A percentile compares a stretch with the other conserved stretches of the same genome.
phyloP scores from a whole-genome alignment of 345 rosid species.

The Eucalyptus leucophloia region DNA sequence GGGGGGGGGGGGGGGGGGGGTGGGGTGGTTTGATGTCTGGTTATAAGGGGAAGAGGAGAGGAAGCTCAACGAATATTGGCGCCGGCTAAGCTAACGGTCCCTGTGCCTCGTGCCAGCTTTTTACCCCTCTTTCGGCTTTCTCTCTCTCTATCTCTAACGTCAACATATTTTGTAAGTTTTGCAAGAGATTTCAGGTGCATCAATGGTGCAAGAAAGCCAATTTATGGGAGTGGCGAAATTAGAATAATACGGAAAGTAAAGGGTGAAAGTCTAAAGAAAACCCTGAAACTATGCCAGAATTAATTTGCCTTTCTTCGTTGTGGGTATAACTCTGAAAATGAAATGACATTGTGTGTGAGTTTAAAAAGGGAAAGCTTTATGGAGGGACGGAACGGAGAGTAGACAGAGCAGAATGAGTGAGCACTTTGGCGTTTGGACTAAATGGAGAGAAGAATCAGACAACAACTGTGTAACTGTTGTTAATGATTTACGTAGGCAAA shows the following conservation, averaged over 20 bases:
- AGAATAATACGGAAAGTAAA: neutral
- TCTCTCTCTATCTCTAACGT: neutral
- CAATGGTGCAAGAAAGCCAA: neutral
- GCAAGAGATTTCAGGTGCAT: neutral
- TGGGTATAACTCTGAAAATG: neutral
- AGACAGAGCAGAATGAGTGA: neutral
- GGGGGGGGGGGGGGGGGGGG: conserved; percentile 1
- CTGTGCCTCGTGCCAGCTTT: conserved; percentile 18
- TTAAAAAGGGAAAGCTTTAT: neutral
- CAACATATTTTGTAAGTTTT: neutral
- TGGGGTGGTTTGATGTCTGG: neutral
- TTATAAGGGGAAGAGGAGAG: conserved; percentile 4
- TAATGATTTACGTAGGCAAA: no score
- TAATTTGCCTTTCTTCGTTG: neutral
- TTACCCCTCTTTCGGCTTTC: neutral
- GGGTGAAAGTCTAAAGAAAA: neutral
- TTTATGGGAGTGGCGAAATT: neutral
- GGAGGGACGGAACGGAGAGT: neutral
- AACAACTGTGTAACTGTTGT: neutral
- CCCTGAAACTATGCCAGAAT: neutral
- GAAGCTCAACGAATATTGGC: conserved; percentile 32
- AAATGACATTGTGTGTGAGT: neutral
- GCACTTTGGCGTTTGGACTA: neutral
- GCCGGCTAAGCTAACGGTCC: conserved; percentile 42
- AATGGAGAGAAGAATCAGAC: neutral